Evolutionary conservation across 768 basidiomycete genomes (phyloP), one percentile per base, ranked within the genome.

Genomic region (Agaricus bisporus): DNA sequence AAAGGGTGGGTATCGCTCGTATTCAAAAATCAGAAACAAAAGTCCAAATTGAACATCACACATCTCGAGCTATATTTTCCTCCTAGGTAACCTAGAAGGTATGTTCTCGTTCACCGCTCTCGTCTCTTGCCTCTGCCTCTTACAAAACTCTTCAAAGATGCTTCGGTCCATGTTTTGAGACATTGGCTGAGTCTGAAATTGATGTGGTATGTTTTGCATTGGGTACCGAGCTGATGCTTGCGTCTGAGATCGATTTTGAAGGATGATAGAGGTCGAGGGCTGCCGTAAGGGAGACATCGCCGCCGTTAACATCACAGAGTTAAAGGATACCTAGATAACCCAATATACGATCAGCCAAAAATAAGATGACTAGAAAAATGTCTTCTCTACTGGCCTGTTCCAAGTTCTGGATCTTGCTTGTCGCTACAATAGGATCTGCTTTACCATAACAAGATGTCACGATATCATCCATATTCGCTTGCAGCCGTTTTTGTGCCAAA

Each of bases 111-210:
- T n/a, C n/a, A 5, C 36, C 11, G 17, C 25, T 37, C 43, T 45
- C 15, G 35, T 39, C 36, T 52, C 51, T 42, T 52, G 43, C 11
- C 51, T 54, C 18, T 48, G 41, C 29, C 11, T 26, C 26, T 39
- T 41, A 38, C 39, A 35, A 37, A 42, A 48, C 35, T 48, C 53
- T 25, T 48, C 46, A 14, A 48, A 48, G 28, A 48, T 17, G 17
- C 36, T 32, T 5, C 41, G 52, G 46, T 5, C 29, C 39, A n/a
- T 9, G 20, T 35, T n/a, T n/a, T 17, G 50, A 5, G 29, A 17
- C 35, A 29, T 26, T 39, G 17, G 2, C 14, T 45, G 44, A 39
- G 4, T 17, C 12, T 46, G 51, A n/a, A 54, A 32, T 17, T 38
- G 45, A n/a, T 38, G 38, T 12, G 28, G 45, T 11, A 32, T 15